Percentiles rank a stretch among this genome's conserved stretches.
Evolutionary conservation across 73 alveolate species (phyloP).

Genomic region (Tetrahymena malaccensis): DNA sequence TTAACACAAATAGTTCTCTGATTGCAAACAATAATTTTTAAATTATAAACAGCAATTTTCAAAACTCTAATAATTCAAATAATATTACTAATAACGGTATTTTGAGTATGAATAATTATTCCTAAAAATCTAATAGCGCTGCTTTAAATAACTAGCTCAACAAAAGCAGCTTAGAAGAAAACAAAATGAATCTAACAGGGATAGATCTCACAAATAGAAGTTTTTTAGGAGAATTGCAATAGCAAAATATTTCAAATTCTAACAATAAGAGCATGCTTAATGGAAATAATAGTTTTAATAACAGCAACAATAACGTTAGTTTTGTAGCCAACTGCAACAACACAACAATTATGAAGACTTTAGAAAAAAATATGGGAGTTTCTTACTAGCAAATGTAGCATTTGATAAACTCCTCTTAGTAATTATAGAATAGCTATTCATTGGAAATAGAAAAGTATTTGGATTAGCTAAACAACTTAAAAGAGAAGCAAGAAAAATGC

Average conservation of each 20-base stretch:
- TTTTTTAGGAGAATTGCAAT: background rate
- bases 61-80: background rate
- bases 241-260: background rate
- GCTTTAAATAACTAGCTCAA: background rate
- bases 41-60: background rate
- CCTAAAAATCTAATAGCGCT: background rate
- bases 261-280: background rate
- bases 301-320: background rate
- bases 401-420: background rate
- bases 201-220: background rate
- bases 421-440: background rate
- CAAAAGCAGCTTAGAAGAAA: background rate
- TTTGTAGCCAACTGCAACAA: background rate
- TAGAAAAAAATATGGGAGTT: background rate
- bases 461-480: background rate
- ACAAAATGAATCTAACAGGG: background rate
- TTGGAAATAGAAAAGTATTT: background rate
- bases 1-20: background rate
- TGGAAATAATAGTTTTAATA: background rate
- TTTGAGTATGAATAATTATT: background rate
- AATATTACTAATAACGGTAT: background rate
- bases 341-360: background rate
- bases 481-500: background rate
- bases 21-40: background rate
- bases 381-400: background rate